These are phyloP conservation scores for Scheffersomyces cryptocercus DNA, from an alignment of 1,139 yeast species.

Conservation along the genomic window DNA sequence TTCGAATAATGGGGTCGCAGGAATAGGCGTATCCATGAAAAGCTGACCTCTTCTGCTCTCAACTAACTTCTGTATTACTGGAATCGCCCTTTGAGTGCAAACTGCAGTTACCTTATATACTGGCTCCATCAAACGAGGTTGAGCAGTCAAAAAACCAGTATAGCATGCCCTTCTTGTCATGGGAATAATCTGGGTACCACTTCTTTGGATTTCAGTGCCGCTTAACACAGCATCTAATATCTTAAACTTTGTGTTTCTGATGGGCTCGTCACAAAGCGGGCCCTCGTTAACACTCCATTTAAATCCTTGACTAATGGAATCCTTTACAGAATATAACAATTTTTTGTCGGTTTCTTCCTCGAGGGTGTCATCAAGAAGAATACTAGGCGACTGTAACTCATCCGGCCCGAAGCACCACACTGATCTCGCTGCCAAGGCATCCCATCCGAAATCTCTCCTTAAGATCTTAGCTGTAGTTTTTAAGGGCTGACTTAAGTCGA, in stretches of 20 bases:
- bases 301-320: slow-evolving; percentile 71
- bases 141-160: slow-evolving; percentile 74
- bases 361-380: slow-evolving; percentile 75
- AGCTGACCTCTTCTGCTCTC: slow-evolving; percentile 64
- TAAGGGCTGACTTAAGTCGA: slow-evolving; percentile 38
- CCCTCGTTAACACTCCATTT: slow-evolving; percentile 85
- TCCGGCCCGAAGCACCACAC: slow-evolving; percentile 80
- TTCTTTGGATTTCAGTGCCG: slow-evolving; percentile 46
- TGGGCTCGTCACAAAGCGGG: slow-evolving; percentile 84
- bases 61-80: slow-evolving; percentile 52
- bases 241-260: slow-evolving; percentile 70
- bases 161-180: slow-evolving; percentile 84
- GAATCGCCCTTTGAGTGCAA: slow-evolving; percentile 49
- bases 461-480: slow-evolving; percentile 55
- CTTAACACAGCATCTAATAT: slow-evolving; percentile 64
- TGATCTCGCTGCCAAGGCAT: slow-evolving; percentile 78
- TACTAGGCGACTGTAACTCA: slow-evolving; percentile 52
- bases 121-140: slow-evolving; percentile 85
- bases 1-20: slow-evolving; percentile 71
- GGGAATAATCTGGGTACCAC: slow-evolving; percentile 80
- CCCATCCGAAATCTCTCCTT: slow-evolving; percentile 71
- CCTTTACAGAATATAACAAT: slow-evolving; percentile 47
- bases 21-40: slow-evolving; percentile 53
- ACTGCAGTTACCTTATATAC: slow-evolving; percentile 63
- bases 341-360: slow-evolving; percentile 65